phyloP scores from a whole-genome alignment of 2,329 filamentous ascomycete species.

The Cryoendolithus antarcticus region DNA sequence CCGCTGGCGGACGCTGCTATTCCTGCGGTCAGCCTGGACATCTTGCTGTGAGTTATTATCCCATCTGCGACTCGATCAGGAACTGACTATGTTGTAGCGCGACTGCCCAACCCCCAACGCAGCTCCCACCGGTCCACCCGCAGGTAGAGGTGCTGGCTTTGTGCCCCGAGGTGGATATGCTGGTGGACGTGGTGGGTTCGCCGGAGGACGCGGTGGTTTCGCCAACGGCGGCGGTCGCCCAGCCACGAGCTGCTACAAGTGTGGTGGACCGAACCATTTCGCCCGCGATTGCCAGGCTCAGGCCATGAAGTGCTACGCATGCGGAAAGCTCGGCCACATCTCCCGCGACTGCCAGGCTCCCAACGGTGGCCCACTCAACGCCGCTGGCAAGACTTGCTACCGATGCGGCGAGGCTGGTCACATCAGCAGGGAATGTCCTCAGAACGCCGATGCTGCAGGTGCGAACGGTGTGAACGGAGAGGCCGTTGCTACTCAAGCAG shows the following conservation, averaged over 20 bases:
- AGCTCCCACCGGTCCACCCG: slow-evolving; percentile 36
- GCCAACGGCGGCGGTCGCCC: slow-evolving; percentile 46
- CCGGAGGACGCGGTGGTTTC: slow-evolving; percentile 60
- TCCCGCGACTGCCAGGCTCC: slow-evolving; percentile 91
- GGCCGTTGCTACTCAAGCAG: slow-evolving; percentile 20
- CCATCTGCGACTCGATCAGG: too few species aligned
- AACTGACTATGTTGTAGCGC: too few species aligned
- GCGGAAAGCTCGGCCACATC: slow-evolving; percentile 89
- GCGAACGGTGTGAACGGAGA: slow-evolving; percentile 21
- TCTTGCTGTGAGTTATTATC: too few species aligned
- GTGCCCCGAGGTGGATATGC: slow-evolving; percentile 56
- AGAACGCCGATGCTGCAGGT: slow-evolving; percentile 42
- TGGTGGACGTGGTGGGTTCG: slow-evolving; percentile 57
- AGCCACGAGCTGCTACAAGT: slow-evolving; percentile 57
- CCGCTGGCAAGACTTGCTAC: slow-evolving; percentile 96
- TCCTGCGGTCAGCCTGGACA: slow-evolving; percentile 90
- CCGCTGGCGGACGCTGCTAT: slow-evolving; percentile 83
- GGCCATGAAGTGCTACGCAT: slow-evolving; percentile 97
- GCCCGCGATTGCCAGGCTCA: slow-evolving; percentile 96
- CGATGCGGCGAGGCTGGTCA: slow-evolving; percentile 91
- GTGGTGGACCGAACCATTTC: slow-evolving; percentile 86
- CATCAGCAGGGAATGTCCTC: slow-evolving; percentile 91
- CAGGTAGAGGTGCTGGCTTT: slow-evolving; percentile 49
- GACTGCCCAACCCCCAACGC: slow-evolving; percentile 68
- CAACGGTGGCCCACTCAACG: slow-evolving; percentile 90